Evolutionary conservation across 2,329 filamentous ascomycete genomes (phyloP).

Genomic region (Thielaviopsis ethacetica): DNA sequence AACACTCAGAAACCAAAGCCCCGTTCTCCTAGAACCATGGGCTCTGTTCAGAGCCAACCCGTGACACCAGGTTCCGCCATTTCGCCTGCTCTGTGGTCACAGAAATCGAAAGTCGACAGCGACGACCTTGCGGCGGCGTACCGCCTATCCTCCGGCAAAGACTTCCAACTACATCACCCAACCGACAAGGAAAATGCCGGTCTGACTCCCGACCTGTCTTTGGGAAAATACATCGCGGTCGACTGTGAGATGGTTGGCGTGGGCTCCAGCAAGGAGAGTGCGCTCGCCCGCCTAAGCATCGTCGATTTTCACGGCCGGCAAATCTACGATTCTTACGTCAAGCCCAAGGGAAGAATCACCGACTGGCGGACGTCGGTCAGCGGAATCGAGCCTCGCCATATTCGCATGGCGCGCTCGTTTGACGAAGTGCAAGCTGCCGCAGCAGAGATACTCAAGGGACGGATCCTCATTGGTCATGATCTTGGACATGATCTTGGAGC

Average conservation of each 20-base stretch:
- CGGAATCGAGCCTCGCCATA: slow-evolving; percentile 59
- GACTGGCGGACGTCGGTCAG: slow-evolving; percentile 84
- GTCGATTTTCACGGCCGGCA: slow-evolving; percentile 90
- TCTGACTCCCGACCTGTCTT: slow-evolving; percentile 41
- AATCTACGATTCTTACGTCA: slow-evolving; percentile 86
- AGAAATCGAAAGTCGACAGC: slow-evolving; percentile 43
- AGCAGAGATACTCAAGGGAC: slow-evolving; percentile 47
- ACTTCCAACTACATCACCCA: slow-evolving; percentile 29
- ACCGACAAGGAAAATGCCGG: slow-evolving; percentile 47
- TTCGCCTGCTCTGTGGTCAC: slow-evolving; percentile 42
- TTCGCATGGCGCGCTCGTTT: slow-evolving; percentile 54
- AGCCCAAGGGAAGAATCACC: slow-evolving; percentile 59
- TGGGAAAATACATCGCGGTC: slow-evolving; percentile 81
- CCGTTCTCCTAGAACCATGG: slow-evolving; percentile 29
- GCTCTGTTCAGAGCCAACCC: slow-evolving; percentile 33
- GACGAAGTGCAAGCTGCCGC: slow-evolving; percentile 62
- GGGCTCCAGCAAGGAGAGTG: slow-evolving; percentile 53
- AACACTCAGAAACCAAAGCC: slow-evolving; percentile 15
- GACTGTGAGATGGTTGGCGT: slow-evolving; percentile 99
- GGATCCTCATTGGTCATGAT: slow-evolving; percentile 71
- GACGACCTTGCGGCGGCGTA: slow-evolving; percentile 47
- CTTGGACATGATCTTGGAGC: slow-evolving; percentile 64
- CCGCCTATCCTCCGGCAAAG: slow-evolving; percentile 30
- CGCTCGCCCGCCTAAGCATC: slow-evolving; percentile 70
- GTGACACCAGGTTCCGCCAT: slow-evolving; percentile 23